Evolutionary conservation across 306 rosid species (phyloP).

Genomic region (Malus orientalis): DNA sequence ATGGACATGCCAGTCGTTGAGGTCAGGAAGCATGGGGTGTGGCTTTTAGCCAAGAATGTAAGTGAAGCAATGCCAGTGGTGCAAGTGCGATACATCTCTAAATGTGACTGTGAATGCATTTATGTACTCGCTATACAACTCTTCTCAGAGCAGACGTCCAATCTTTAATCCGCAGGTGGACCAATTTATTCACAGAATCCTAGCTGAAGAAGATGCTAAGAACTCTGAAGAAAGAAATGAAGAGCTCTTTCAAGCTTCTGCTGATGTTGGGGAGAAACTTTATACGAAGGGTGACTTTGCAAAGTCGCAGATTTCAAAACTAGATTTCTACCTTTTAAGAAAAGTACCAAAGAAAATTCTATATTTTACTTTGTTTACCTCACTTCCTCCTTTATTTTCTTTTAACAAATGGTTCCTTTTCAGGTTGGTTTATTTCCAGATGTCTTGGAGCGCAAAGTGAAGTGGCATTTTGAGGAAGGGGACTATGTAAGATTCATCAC

Average conservation of each 20-base stretch:
- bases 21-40: conserved; percentile 78
- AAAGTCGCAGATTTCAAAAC: conserved; percentile 49
- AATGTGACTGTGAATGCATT: not conserved
- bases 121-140: conserved; percentile 1
- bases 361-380: not conserved
- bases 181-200: conserved; percentile 75
- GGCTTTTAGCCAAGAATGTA: conserved; percentile 89
- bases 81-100: not conserved
- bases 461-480: conserved; percentile 79
- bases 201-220: conserved; percentile 83
- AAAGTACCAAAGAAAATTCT: conserved; percentile 33
- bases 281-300: conserved; percentile 75
- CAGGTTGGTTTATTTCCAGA: conserved; percentile 98
- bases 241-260: conserved; percentile 53
- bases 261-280: conserved; percentile 73
- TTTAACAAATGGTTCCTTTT: conserved; percentile 14
- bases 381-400: not conserved
- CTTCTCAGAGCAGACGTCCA: not conserved
- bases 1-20: conserved; percentile 95
- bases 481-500: conserved; percentile 51
- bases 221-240: conserved; percentile 42
- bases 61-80: conserved; percentile 24
- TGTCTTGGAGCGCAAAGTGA: conserved; percentile 80
- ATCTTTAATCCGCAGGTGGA: conserved; percentile 52
- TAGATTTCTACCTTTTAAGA: conserved; percentile 64